Conservation (phyloP, 164 flowering plant species). For the Platanus orientalis region DNA sequence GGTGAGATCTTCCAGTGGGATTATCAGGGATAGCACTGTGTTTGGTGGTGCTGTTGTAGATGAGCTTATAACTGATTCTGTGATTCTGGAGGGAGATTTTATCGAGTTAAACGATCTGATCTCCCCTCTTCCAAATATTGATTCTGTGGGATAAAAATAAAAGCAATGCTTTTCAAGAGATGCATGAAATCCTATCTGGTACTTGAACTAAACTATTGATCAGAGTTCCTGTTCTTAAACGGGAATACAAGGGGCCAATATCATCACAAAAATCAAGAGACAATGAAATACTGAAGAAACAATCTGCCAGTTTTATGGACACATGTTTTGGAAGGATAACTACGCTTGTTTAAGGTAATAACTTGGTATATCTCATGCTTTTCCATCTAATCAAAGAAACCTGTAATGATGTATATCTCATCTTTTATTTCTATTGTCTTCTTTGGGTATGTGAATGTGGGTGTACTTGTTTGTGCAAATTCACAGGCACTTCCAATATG, state of each 20-base stretch:
- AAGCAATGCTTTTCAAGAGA: neutral
- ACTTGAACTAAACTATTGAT: constrained; percentile 4
- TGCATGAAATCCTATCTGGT: constrained; percentile 4
- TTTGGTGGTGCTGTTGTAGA: constrained; percentile 5
- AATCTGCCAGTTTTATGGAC: constrained; percentile 7
- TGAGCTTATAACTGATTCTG: constrained; percentile 4
- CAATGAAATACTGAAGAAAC: neutral
- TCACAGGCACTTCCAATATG: constrained; percentile 9
- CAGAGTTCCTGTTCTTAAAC: neutral
- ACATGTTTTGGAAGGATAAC: constrained; percentile 6
- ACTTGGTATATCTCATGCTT: neutral
- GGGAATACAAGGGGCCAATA: neutral
- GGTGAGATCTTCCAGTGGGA: constrained; percentile 10
- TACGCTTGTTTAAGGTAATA: constrained; percentile 3
- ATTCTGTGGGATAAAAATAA: constrained; percentile 6
- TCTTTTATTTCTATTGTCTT: neutral
- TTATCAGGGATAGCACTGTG: neutral
- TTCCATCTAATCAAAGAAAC: neutral
- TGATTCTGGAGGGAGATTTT: constrained; percentile 17
- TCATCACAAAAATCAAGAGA: neutral
- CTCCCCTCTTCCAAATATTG: constrained; percentile 8
- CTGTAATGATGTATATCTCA: no score
- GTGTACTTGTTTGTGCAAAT: neutral
- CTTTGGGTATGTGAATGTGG: neutral
- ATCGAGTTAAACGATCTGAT: constrained; percentile 19